phyloP scores from a whole-genome alignment of 495 filamentous ascomycete species.

The Aspergillus sclerotioniger region DNA sequence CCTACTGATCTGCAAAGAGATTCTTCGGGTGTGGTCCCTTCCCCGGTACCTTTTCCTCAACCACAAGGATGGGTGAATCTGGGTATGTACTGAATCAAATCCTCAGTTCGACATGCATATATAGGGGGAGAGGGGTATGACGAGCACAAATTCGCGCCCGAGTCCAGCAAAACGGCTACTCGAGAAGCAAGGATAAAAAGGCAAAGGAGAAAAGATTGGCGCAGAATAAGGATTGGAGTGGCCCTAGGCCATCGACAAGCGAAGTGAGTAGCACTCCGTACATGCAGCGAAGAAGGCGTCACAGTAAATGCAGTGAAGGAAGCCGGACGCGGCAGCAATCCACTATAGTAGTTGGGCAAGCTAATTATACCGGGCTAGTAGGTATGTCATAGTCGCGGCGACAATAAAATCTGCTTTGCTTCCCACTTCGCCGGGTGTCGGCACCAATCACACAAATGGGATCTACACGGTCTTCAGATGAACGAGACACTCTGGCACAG shows the following conservation, averaged over 20 bases:
- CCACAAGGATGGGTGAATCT: no score
- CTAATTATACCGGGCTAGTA: neutral
- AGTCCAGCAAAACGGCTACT: neutral
- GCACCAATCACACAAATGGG: neutral
- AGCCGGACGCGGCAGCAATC: neutral
- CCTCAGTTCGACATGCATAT: no score
- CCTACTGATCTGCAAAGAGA: no score
- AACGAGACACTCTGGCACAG: neutral
- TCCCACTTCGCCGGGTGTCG: neutral
- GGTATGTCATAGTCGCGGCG: neutral
- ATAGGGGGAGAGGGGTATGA: no score
- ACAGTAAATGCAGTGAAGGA: neutral
- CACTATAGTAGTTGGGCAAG: neutral
- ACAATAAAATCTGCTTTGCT: neutral
- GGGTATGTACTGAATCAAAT: no score
- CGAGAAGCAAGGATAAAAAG: neutral
- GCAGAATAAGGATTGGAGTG: neutral
- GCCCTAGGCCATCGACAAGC: neutral
- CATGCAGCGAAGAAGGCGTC: no score
- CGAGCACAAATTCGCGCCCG: no score
- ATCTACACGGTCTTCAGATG: neutral
- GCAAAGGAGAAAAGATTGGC: neutral
- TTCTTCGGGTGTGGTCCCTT: no score
- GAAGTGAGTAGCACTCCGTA: no score
- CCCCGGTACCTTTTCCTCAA: no score